Evolutionary conservation across 2,329 filamentous ascomycete species (phyloP).

Genomic region (Fusarium mundagurra): DNA sequence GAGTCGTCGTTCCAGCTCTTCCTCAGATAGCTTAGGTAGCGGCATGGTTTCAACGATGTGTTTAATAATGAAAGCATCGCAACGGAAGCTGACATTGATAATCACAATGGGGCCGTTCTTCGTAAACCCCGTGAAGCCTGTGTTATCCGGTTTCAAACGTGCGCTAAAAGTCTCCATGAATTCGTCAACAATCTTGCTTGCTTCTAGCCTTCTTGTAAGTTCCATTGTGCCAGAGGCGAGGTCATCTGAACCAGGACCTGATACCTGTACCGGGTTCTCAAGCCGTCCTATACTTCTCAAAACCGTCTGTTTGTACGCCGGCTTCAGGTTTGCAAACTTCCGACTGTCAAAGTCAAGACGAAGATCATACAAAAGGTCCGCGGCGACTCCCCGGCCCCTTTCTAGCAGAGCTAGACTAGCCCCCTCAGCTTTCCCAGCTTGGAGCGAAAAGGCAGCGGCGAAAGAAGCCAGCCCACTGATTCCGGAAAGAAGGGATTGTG

Average conservation of each 20-base stretch:
- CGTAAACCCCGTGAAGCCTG: neutral
- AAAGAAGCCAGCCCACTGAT: neutral
- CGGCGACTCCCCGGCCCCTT: neutral
- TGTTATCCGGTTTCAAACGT: accelerated
- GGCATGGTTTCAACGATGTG: neutral
- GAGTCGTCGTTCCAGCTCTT: neutral
- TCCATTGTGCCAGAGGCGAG: accelerated
- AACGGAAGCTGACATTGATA: neutral
- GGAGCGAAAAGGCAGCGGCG: neutral
- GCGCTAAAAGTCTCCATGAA: neutral
- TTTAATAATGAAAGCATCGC: neutral
- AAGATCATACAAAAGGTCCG: neutral
- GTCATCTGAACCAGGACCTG: accelerated
- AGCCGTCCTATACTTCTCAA: neutral
- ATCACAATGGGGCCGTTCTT: neutral
- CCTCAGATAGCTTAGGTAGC: accelerated
- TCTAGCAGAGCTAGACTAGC: neutral
- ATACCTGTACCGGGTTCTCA: neutral
- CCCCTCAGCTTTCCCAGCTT: accelerated
- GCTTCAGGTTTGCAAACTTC: neutral
- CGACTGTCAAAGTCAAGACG: neutral
- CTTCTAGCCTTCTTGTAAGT: neutral
- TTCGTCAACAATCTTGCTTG: neutral
- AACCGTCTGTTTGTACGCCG: neutral
- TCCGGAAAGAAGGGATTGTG: neutral